Base-by-base conservation (phyloP, 768 basidiomycete genomes). In the Collybia mongolica region DNA sequence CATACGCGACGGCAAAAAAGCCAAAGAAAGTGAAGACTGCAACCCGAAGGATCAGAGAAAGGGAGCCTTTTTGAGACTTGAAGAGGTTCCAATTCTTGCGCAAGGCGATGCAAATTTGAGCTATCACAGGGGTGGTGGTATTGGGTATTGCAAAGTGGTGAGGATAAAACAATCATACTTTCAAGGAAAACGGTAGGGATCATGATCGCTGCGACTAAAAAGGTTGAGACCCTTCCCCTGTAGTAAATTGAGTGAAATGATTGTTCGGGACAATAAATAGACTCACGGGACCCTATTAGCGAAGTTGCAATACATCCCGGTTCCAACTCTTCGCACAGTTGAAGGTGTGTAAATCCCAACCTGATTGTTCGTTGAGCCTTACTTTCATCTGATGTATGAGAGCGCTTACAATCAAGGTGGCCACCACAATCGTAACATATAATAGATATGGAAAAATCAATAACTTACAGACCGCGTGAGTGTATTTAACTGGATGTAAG, bases 301-400 rank as follows among this genome's bases (percentile, higher is more conserved):
- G 14, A 60, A 54, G 24, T 54, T 60, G 45, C 61, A 63, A 44
- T 63, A 63, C 61, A 63, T 63, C 28, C 59, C 61, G 40, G 57
- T 60, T 15, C 55, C 53, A 18, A 59, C 60, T 35, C 60, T 35
- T n/a, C 19, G 22, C 8, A 60, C 59, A 5, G 38, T 29, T 1
- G 18, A 11, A 2, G 61, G 54, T 43, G 59, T 44, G 18, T 23
- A 29, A 15, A 55, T 52, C 9, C 61, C 61, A 17, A 53, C 20
- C 61, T 62, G 11, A 7, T 24, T 3, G 23, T 38, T 14, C 18
- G 29, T 17, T 44, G 15, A 48, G 17, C 22, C 15, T 1, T 5
- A 20, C 1, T 3, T n/a, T 6, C 24, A 1, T 20, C 6, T 11
- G 3, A 0, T 4, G 24, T 15, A 23, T 28, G 8, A 14, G 18